Evolutionary conservation across 2,329 filamentous ascomycete species (phyloP), one percentile per base, ranked within the genome.

Genomic region (Nemania abortiva): DNA sequence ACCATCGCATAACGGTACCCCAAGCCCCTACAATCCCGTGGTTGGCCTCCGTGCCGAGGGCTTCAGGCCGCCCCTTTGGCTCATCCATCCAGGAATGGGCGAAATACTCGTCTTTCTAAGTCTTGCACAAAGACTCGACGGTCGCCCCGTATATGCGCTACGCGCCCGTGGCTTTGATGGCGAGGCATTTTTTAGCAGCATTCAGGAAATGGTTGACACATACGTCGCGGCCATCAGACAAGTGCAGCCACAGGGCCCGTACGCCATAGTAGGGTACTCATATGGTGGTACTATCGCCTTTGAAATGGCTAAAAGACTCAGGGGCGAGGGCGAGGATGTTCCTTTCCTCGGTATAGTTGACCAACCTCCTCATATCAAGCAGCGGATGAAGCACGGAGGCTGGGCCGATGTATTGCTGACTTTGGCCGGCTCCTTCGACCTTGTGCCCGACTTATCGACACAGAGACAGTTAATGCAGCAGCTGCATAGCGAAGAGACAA

Each of bases 271-370:
- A 0, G 86, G 86, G 0, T 88, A 88, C 72, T 83, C 79, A 4
- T 87, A 83, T 71, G 86, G 86, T 1, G 71, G 79, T 0, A 85
- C 85, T 74, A 65, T 87, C 0, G 83, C 84, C 0, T 88, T 87
- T 65, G 86, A 88, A 72, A 74, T 84, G 0, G 77, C 81, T 13
- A 88, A 88, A 74, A 37, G 69, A 1, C 79, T 88, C 11, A n/a
- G n/a, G n/a, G n/a, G n/a, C n/a, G 81, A 86, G 57, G 52, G 15
- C 7, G 31, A 27, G 2, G 78, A 34, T 34, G 31, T 5, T 5
- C 31, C 31, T 34, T 87, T 87, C 73, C 74, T 85, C 0, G 85
- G 78, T 6, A 76, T 71, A 52, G 80, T 86, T 66, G 84, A 88
- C 72, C 80, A 84, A 3, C 85, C 85, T 1, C 86, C 85, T 2